Evolutionary conservation across 805 yeast species (phyloP), one percentile per base, ranked within the genome.

Genomic region (Wickerhamomyces ciferrii): DNA sequence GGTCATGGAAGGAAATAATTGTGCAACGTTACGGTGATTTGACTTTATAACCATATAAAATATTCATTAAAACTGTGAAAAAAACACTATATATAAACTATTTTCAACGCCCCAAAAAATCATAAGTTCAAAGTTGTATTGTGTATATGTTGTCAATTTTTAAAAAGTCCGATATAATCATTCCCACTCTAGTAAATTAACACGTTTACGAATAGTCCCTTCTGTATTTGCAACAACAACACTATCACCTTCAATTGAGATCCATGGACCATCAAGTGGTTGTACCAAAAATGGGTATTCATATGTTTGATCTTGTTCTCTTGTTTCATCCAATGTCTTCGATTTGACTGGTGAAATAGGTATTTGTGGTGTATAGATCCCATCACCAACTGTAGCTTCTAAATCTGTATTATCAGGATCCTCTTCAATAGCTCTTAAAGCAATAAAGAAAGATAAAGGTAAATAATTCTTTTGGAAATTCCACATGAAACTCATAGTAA

Each of bases 371-470:
- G 55, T 55, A 25, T 54, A 52, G 1, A 56, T 55, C 24, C 58
- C 50, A 46, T 55, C 55, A 27, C 60, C 59, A 42, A 53, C 51
- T 23, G 50, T 48, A 2, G 42, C 47, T 39, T 54, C 62, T 11
- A 46, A 20, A 38, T 54, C 57, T 8, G 43, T 53, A 36, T 53
- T 60, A 18, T 63, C 58, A 41, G 72, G 74, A 46, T 70, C 67
- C 43, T 74, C 73, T 39, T 81, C 75, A 29, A 89, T 82, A 0
- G 97, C 87, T 49, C 96, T 76, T 48, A 92, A 70, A 0, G 98
- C 97, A 56, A 92, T 91, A 63, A 87, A 92, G 48, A 79, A 77
- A 2, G 90, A 81, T 46, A 94, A 69, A 0, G 97, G 98, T 40
- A 83, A 71, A 56, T 87, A 87, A 56, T 84, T 82, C 50, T 78